phyloP scores from a whole-genome alignment of 306 rosid species.

The Corylus avellana region DNA sequence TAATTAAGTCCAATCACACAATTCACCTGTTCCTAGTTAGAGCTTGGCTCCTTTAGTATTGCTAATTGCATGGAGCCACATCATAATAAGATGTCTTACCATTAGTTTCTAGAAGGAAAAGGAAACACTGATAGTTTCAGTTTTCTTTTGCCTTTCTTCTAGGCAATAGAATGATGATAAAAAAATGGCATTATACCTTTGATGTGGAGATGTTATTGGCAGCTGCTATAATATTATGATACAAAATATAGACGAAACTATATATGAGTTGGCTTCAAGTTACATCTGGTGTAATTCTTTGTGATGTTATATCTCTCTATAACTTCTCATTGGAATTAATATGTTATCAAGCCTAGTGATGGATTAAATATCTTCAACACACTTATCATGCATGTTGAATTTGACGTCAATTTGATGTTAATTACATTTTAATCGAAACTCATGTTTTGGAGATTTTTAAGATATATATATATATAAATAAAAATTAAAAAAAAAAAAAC shows the following conservation, averaged over 20 bases:
- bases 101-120: not conserved
- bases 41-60: not conserved
- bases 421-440: not conserved
- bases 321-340: not conserved
- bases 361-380: not conserved
- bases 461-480: not conserved
- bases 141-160: not conserved
- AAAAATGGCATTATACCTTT: not conserved
- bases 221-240: not conserved
- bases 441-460: not conserved
- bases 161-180: not conserved
- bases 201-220: not conserved
- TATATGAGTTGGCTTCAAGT: not conserved
- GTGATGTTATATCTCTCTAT: not conserved
- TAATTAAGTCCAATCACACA: conserved; percentile 34
- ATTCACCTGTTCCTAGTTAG: not conserved
- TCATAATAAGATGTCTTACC: not conserved
- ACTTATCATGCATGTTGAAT: too few relatives aligned
- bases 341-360: not conserved
- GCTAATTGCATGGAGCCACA: not conserved
- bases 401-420: too few relatives aligned
- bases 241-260: not conserved
- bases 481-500: too few relatives aligned
- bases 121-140: not conserved
- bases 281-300: not conserved